These are phyloP conservation scores for Fraxinus excelsior DNA, from an alignment of 257 asterid genomes.

Conservation along the genomic window DNA sequence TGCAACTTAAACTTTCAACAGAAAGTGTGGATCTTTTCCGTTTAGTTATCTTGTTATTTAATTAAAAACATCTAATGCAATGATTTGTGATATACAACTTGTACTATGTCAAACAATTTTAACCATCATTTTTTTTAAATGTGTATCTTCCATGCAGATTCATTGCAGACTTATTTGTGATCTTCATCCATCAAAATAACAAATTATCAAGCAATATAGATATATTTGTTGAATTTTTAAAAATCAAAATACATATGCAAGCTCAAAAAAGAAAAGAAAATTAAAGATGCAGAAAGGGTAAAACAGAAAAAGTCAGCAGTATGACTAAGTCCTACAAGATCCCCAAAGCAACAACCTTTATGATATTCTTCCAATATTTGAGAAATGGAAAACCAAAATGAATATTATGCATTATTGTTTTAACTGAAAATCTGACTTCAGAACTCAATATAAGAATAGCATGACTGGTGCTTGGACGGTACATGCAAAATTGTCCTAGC, in stretches of 20 bases:
- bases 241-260: not conserved
- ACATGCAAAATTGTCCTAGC: not conserved
- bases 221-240: not conserved
- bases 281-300: not conserved
- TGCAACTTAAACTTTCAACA: not conserved
- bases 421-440: not conserved
- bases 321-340: not conserved
- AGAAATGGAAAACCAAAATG: not conserved
- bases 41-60: constrained; percentile 2
- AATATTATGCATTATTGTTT: not conserved
- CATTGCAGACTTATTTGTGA: no score
- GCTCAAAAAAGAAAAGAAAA: not conserved
- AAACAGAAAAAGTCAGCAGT: not conserved
- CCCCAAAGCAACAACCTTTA: not conserved
- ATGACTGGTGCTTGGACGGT: not conserved
- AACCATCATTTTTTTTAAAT: not conserved
- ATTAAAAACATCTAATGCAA: constrained; percentile 13
- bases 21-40: not conserved
- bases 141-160: no score
- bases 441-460: not conserved
- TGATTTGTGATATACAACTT: not conserved
- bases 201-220: not conserved
- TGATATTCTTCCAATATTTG: not conserved
- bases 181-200: not conserved
- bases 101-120: constrained; percentile 9